A percentile compares a stretch with the other conserved stretches of the same genome.
phyloP scores from a whole-genome alignment of 345 rosid genomes.

The Euphorbia pulcherrima region DNA sequence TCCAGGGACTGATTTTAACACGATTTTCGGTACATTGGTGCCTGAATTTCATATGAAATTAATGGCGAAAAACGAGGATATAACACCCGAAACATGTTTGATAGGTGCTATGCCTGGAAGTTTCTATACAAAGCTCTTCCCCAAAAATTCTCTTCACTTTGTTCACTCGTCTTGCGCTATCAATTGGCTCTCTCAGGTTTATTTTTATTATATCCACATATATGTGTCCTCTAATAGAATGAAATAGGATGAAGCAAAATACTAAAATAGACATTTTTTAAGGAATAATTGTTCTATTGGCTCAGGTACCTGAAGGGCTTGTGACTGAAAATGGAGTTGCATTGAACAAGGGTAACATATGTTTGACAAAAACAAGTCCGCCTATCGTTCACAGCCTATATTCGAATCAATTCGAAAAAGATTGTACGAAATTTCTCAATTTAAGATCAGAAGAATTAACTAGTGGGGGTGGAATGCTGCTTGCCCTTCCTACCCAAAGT shows the following conservation, averaged over 20 bases:
- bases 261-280: too few species aligned
- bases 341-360: conserved; percentile 32
- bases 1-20: conserved; percentile 43
- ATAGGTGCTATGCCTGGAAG: conserved; percentile 20
- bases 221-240: too few species aligned
- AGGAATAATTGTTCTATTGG: too few species aligned
- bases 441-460: conserved; percentile 24
- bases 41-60: conserved; percentile 20
- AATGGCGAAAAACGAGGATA: background rate
- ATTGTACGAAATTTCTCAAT: conserved; percentile 20
- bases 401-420: conserved; percentile 20
- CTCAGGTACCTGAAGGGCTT: background rate
- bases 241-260: too few species aligned
- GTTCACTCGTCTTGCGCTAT: conserved; percentile 25
- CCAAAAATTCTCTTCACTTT: conserved; percentile 16
- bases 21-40: conserved; percentile 22
- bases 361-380: conserved; percentile 23
- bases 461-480: conserved; percentile 21
- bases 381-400: conserved; percentile 23
- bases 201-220: too few species aligned
- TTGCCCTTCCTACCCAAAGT: conserved; percentile 13
- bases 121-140: conserved; percentile 27
- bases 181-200: conserved; percentile 18
- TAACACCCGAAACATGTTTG: conserved; percentile 14
- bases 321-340: conserved; percentile 17